Evolutionary conservation across 2,329 filamentous ascomycete genomes (phyloP), one percentile per base, ranked within the genome.

Genomic region (Emergomyces orientalis): DNA sequence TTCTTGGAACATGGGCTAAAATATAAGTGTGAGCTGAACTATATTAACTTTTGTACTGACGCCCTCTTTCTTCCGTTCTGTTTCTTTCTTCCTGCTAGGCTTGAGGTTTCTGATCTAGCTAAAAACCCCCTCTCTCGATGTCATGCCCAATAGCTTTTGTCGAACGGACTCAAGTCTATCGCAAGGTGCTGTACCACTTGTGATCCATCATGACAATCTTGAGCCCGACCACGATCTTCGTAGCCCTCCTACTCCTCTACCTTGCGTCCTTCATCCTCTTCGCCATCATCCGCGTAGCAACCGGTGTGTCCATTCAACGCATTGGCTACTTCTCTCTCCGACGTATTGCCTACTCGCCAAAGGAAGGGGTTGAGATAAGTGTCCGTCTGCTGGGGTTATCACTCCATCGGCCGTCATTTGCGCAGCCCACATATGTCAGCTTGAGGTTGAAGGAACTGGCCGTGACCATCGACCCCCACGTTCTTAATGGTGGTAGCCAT

Each of bases 401-500:
- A 63, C 77, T 97, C 66, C 94, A 99, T 77, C 87, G 92, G 4
- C 94, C 94, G 14, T 97, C 94, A 6, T 97, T 99, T 76, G 91
- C 93, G 56, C 91, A 97, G 74, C 94, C 94, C 54, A 97, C 95
- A 66, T 97, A 93, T 91, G 80, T 96, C 69, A 97, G 92, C 74
- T 82, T 99, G 59, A 89, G 94, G 9, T 78, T 99, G 64, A 90
- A 86, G 70, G 94, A 97, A 72, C 80, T 97, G 59, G 89, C 87
- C 59, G 82, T 99, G 59, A 95, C 90, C 0, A 75, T 97, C 52
- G 90, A 99, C 72, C 79, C 91, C 55, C 83, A 84, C 64, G 83
- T 85, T 57, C 76, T 59, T 71, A 70, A 62, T 58, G 62, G 60
- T 51, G 63, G 32, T 66, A 66, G 19, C 47, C 59, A 60, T 66